These are phyloP conservation scores for Capsicum rhomboideum DNA, from an alignment of 257 asterid species.

Conservation along the genomic window DNA sequence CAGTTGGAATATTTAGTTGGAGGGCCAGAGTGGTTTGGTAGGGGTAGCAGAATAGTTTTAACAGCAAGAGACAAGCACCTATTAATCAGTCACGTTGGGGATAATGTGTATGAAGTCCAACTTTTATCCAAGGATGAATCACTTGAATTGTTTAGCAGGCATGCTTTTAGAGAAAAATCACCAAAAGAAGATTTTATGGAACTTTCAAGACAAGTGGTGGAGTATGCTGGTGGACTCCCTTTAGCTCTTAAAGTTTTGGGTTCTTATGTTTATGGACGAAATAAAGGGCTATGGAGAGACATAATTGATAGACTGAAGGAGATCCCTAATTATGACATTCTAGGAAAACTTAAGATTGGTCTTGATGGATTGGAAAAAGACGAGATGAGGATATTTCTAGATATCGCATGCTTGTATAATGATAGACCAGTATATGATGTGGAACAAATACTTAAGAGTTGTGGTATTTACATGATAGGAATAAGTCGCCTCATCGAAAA, in stretches of 20 bases:
- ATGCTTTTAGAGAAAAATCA: not conserved
- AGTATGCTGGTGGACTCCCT: not conserved
- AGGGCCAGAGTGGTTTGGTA: not conserved
- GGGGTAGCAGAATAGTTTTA: not conserved
- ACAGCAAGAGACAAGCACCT: not conserved
- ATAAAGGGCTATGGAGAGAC: not conserved
- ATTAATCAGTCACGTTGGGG: not conserved
- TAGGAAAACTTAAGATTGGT: not conserved
- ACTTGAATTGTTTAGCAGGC: not conserved
- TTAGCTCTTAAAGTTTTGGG: conserved; percentile 8
- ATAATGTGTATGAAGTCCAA: not conserved
- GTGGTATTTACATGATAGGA: not conserved
- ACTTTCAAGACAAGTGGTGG: not conserved
- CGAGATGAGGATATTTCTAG: not conserved
- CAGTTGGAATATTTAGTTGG: not conserved
- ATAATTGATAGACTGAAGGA: not conserved
- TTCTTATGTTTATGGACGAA: not conserved
- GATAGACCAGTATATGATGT: too few species aligned
- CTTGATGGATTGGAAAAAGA: not conserved
- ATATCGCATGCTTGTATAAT: not conserved
- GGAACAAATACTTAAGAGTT: not conserved
- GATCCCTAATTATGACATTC: not conserved
- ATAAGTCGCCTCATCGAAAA: not conserved
- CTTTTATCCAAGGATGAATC: not conserved
- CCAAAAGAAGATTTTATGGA: not conserved